Base-by-base conservation (phyloP, 1,284 basidiomycete species). In the Melanopsichium pennsylvanicum region DNA sequence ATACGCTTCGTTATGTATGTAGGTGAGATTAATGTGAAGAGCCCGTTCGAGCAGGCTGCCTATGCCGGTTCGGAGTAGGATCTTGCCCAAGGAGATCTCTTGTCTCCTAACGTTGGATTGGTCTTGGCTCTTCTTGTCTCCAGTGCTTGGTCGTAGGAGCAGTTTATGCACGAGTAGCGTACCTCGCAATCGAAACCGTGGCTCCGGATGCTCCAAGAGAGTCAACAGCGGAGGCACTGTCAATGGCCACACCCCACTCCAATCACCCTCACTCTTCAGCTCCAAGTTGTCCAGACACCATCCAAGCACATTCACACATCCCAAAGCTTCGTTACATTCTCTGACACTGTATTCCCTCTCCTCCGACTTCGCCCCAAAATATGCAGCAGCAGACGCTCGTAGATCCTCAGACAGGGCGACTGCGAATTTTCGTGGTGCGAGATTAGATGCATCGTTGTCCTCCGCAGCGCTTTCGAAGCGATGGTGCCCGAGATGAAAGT, bases 1-100 rank as follows among this genome's bases (percentile, higher is more conserved):
- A 13, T 52, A 56, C 2, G 19, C 15, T 16, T 44, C 27, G 31
- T 69, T 56, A 36, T 69, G 55, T 13, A 63, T 35, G 41, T 50
- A 69, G 19, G 59, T 69, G n/a, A 69, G 38, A 29, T 62, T 63
- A 38, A 63, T 47, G n/a, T 63, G 54, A 1, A 69, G 44, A 0
- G 46, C 46, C 5, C 46, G 54, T 34, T 69, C 66, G 4, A 69
- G 27, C 2, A 69, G 43, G 23, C 46, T 61, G 1, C 59, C 66
- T 15, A 69, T 55, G 4, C 66, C 66, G 3, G 66, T 69, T 19
- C 59, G 55, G 29, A 63, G 15, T 9, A 69, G 55, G 2, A 69
- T 35, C 22, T 33, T 40, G 11, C 45, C 55, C 18, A 59, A 29
- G 22, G 37, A 25, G 4, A 19, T 18, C 35, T 39, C 38, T 13